Evolutionary conservation across 805 yeast species (phyloP).

Genomic region (Teunomyces tritomae): DNA sequence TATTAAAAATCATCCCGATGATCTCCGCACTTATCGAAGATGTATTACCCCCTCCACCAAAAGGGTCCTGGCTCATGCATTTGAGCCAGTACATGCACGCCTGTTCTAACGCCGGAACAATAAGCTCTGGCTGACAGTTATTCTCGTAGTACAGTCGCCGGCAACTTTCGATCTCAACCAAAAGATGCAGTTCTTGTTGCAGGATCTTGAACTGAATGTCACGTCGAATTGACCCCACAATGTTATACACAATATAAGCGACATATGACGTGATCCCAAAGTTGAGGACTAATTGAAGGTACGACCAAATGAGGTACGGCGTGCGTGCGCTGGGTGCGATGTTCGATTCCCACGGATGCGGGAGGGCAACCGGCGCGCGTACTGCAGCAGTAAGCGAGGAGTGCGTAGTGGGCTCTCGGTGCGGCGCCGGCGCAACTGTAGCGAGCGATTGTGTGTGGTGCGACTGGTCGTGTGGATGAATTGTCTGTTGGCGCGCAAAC

Average conservation of each 20-base stretch:
- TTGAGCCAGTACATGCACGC: slow-evolving; percentile 61
- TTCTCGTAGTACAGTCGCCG: slow-evolving; percentile 51
- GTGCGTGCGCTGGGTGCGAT: slow-evolving; percentile 51
- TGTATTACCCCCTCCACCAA: slow-evolving; percentile 43
- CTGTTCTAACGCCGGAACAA: slow-evolving; percentile 57
- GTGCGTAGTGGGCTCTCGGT: not conserved
- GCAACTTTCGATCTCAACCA: slow-evolving; percentile 55
- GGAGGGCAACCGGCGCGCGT: slow-evolving; percentile 27
- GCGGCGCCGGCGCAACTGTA: not conserved
- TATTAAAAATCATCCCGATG: slow-evolving; percentile 58
- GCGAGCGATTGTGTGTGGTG: too few relatives aligned
- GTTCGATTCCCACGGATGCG: slow-evolving; percentile 57
- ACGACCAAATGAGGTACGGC: slow-evolving; percentile 60
- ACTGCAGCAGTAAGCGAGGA: not conserved
- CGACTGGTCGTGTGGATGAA: too few relatives aligned
- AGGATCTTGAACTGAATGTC: slow-evolving; percentile 56
- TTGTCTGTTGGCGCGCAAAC: too few relatives aligned
- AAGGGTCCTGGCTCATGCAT: slow-evolving; percentile 62
- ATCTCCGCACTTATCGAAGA: slow-evolving; percentile 61
- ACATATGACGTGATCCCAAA: slow-evolving; percentile 44
- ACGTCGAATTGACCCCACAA: slow-evolving; percentile 46
- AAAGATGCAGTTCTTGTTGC: slow-evolving; percentile 43
- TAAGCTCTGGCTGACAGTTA: slow-evolving; percentile 52
- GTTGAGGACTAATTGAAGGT: slow-evolving; percentile 57
- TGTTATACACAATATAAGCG: slow-evolving; percentile 40